These are phyloP conservation scores for Heliosperma pusillum DNA, from an alignment of 148 eudicot genomes.

Conservation along the genomic window DNA sequence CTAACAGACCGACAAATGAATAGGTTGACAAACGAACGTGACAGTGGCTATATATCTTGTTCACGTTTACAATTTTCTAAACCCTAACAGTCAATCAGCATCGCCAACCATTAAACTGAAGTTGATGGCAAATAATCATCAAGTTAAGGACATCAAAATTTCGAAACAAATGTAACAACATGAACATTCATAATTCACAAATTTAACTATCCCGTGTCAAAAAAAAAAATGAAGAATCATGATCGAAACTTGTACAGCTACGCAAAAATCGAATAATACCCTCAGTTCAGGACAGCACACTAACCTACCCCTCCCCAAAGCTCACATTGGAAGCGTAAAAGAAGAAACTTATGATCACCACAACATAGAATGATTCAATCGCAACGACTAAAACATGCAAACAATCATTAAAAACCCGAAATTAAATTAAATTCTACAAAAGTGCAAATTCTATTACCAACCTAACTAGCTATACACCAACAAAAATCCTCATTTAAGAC, in stretches of 20 bases:
- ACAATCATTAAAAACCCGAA: not conserved
- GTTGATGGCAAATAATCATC: not conserved
- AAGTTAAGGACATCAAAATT: too few species aligned
- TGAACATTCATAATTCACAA: too few species aligned
- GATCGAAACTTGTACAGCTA: not conserved
- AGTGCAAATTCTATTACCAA: not conserved
- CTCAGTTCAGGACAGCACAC: not conserved
- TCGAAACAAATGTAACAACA: not conserved
- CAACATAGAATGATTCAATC: not conserved
- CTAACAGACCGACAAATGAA: too few species aligned
- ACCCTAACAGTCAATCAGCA: not conserved
- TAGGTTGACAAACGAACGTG: too few species aligned
- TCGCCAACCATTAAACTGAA: not conserved
- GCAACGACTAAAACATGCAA: not conserved
- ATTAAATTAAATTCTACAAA: too few species aligned
- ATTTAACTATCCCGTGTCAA: not conserved
- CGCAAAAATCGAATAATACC: not conserved
- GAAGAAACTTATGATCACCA: not conserved
- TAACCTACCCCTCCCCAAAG: not conserved
- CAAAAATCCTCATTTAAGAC: too few species aligned
- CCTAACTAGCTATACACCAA: too few species aligned
- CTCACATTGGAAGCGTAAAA: too few species aligned
- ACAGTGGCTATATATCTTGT: too few species aligned
- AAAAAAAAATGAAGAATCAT: not conserved
- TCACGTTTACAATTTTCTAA: conserved; percentile 9